A percentile compares a stretch with the other conserved stretches of the same genome.
Conservation (phyloP, 164 flowering plant genomes). For the Aristolochia californica region DNA sequence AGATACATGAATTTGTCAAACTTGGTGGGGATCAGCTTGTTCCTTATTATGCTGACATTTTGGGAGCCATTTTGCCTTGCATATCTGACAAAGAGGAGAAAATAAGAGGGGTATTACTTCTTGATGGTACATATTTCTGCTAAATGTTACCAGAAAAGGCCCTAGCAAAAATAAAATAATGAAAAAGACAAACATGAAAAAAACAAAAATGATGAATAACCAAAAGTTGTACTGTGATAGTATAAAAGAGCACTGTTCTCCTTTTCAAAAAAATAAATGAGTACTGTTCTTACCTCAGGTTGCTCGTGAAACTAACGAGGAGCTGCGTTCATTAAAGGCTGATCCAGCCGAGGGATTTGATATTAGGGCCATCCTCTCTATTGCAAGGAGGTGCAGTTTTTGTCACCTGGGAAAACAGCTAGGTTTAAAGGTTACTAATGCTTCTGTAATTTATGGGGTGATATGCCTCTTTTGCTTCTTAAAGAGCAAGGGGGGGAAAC, state of each 20-base stretch:
- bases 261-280: too few relatives aligned
- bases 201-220: background rate
- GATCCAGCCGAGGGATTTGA: conserved; percentile 86
- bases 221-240: too few relatives aligned
- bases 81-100: conserved; percentile 96
- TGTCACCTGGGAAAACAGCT: conserved; percentile 19
- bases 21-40: conserved; percentile 98
- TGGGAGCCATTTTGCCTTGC: conserved; percentile 93
- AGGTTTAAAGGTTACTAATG: conserved; percentile 17
- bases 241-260: background rate
- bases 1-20: conserved; percentile 97
- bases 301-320: conserved; percentile 97
- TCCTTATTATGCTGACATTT: conserved; percentile 82
- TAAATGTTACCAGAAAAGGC: background rate
- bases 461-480: conserved; percentile 6
- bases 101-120: conserved; percentile 67
- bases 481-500: conserved; percentile 5
- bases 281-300: conserved; percentile 33
- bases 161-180: background rate
- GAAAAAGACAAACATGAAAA: background rate
- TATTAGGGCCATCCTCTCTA: conserved; percentile 76
- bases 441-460: conserved; percentile 11
- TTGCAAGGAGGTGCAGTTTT: conserved; percentile 75
- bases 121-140: background rate
- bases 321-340: conserved; percentile 69